phyloP scores from a whole-genome alignment of 371 early-diverging fungal species.

The Haplosporangium sp. region DNA sequence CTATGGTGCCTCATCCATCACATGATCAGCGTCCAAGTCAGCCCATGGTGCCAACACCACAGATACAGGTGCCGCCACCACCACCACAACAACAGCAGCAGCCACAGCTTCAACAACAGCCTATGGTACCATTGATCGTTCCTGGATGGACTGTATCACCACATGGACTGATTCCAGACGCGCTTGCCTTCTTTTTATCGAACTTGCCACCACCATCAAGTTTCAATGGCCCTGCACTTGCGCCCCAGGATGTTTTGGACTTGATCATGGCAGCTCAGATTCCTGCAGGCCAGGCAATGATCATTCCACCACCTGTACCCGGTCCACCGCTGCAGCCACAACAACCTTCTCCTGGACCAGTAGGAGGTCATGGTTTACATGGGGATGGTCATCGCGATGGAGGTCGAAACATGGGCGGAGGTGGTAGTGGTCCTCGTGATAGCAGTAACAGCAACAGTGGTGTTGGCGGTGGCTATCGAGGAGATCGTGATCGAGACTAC shows the following conservation, averaged over 20 bases:
- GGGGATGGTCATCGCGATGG: conserved; percentile 38
- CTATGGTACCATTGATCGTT: conserved; percentile 21
- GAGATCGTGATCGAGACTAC: conserved; percentile 36
- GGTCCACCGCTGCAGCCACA: conserved; percentile 12
- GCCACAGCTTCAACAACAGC: conserved; percentile 27
- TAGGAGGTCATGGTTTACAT: conserved; percentile 11
- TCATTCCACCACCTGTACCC: conserved; percentile 38
- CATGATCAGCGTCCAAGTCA: conserved; percentile 27
- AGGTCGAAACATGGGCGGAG: neutral
- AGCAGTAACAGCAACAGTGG: conserved; percentile 23
- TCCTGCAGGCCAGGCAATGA: conserved; percentile 39
- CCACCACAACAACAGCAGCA: conserved; percentile 18
- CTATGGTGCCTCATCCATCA: conserved; percentile 49
- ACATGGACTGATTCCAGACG: conserved; percentile 63
- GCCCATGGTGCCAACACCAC: conserved; percentile 23
- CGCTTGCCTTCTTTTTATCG: conserved; percentile 68
- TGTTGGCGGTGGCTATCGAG: conserved; percentile 16
- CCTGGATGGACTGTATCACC: conserved; percentile 56
- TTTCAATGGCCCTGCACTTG: conserved; percentile 65
- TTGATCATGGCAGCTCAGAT: conserved; percentile 61
- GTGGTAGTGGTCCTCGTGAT: conserved; percentile 33
- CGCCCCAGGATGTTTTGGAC: conserved; percentile 63
- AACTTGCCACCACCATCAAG: conserved; percentile 63
- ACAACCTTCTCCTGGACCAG: conserved; percentile 20
- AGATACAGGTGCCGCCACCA: conserved; percentile 19